A percentile compares a stretch with the other conserved stretches of the same genome.
Conservation (phyloP, 352 stramenopile genomes). For the Globisporangium sylvaticum region DNA sequence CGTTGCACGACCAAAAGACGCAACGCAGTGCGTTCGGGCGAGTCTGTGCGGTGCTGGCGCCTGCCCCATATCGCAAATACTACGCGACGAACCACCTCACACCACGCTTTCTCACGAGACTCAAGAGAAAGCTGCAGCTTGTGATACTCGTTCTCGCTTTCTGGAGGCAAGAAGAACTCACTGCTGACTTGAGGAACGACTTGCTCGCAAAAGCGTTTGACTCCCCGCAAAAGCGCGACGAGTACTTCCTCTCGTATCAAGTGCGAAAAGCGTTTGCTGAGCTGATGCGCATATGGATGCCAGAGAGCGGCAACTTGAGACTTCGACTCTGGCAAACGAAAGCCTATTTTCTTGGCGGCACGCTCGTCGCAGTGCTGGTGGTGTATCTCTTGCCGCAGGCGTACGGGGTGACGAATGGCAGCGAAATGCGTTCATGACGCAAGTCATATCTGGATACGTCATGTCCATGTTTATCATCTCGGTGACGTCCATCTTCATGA, state of each 20-base stretch:
- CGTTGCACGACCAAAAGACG: constrained; percentile 7
- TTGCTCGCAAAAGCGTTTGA: constrained; percentile 34
- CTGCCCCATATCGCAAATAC: constrained; percentile 9
- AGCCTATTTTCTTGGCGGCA: constrained; percentile 32
- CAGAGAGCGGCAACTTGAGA: constrained; percentile 47
- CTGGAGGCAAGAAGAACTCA: constrained; percentile 54
- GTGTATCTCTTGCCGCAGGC: constrained; percentile 13
- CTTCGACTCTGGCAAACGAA: constrained; percentile 44
- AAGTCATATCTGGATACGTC: constrained; percentile 36
- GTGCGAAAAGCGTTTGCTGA: constrained; percentile 37
- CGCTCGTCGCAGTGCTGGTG: constrained; percentile 17
- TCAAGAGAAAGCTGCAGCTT: constrained; percentile 15
- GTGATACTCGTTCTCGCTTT: constrained; percentile 41
- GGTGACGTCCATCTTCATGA: constrained; percentile 14
- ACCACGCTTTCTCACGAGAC: neutral
- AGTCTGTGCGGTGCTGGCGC: neutral
- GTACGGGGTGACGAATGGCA: constrained; percentile 3
- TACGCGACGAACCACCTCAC: neutral
- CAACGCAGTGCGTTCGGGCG: neutral
- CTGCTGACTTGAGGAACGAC: constrained; percentile 36
- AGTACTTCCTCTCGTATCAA: constrained; percentile 42
- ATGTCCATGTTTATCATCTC: constrained; percentile 33
- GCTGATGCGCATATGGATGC: constrained; percentile 57
- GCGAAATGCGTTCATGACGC: constrained; percentile 35
- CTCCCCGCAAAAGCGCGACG: constrained; percentile 22